Conservation (phyloP, 83 land plant species). For the Picea abies region DNA sequence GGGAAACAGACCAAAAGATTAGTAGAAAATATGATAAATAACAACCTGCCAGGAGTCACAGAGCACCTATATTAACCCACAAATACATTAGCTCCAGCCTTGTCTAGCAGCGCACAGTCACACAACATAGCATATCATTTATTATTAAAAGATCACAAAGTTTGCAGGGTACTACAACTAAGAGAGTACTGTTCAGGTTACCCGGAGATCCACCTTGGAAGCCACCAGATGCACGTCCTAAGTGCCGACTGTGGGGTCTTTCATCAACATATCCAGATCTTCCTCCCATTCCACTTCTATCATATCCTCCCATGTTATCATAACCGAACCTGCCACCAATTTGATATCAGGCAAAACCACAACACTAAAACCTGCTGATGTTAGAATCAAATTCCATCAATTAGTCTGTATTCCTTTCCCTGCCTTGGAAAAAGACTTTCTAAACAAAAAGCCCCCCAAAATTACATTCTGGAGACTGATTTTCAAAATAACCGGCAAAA, state of each 20-base stretch:
- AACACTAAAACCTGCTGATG: background rate
- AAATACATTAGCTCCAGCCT: background rate
- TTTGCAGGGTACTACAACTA: background rate
- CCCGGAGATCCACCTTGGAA: constrained; percentile 33
- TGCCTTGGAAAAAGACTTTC: background rate
- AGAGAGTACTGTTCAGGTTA: constrained; percentile 1
- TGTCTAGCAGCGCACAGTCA: background rate
- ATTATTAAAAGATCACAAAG: background rate
- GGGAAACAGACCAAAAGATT: background rate
- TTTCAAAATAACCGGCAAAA: background rate
- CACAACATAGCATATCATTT: background rate
- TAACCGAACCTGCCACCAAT: constrained; percentile 49
- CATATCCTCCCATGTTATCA: constrained; percentile 66
- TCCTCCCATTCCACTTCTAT: constrained; percentile 44
- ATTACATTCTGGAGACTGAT: background rate
- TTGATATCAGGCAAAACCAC: background rate
- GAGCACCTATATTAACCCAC: background rate
- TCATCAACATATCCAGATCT: constrained; percentile 59
- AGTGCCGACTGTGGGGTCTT: constrained; percentile 51
- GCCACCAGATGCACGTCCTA: constrained; percentile 47
- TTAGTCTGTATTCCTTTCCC: background rate
- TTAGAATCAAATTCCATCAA: background rate
- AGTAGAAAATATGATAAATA: background rate
- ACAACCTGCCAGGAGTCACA: background rate
- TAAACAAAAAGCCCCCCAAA: background rate